A percentile compares a stretch with the other conserved stretches of the same genome.
Conservation (phyloP, 129 eudicot genomes). For the Kitagawia praeruptora region DNA sequence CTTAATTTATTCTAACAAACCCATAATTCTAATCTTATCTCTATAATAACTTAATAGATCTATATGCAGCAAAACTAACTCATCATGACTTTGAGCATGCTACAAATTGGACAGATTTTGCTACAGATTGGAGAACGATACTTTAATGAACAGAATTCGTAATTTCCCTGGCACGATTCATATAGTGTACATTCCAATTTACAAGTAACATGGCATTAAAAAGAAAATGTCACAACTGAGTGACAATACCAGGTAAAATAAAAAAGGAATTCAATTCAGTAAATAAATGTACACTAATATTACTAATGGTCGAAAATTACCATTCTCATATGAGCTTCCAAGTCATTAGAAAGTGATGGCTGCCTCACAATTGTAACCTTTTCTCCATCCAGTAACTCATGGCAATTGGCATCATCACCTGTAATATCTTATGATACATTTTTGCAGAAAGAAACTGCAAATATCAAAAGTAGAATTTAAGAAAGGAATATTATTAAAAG, state of each 20-base stretch:
- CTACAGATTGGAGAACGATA: neutral
- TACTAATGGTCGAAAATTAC: slow-evolving; percentile 13
- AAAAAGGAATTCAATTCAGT: neutral
- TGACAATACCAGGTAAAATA: neutral
- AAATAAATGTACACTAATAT: neutral
- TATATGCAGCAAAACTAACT: no score
- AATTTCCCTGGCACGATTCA: neutral
- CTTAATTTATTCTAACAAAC: neutral
- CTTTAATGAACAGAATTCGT: neutral
- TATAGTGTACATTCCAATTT: neutral
- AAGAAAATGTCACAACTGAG: neutral
- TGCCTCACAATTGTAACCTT: slow-evolving; percentile 25
- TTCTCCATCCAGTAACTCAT: slow-evolving; percentile 32
- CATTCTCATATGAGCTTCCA: slow-evolving; percentile 19
- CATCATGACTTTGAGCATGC: no score
- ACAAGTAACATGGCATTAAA: neutral
- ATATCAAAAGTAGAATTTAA: neutral
- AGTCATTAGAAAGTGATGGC: slow-evolving; percentile 17
- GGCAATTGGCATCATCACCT: slow-evolving; percentile 27
- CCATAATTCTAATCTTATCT: neutral
- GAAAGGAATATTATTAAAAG: neutral
- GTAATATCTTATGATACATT: slow-evolving; percentile 26
- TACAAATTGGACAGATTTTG: neutral
- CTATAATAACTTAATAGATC: neutral
- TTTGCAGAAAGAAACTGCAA: slow-evolving; percentile 28